Percentiles rank a stretch among this genome's conserved stretches.
phyloP scores from a whole-genome alignment of 2,329 filamentous ascomycete genomes.

The Bimuria novae-zelandiae region DNA sequence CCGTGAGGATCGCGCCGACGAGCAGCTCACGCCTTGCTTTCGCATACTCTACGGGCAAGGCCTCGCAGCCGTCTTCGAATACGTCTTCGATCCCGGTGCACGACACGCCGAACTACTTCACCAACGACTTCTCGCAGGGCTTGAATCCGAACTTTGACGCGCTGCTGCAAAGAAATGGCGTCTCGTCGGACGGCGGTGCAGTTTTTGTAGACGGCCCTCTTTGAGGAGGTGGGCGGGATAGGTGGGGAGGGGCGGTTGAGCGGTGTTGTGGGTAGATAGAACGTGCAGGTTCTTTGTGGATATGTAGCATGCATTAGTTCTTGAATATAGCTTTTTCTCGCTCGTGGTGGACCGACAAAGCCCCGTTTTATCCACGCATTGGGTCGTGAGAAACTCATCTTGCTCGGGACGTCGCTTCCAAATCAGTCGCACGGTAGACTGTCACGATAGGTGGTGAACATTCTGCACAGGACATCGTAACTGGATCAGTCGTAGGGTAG shows the following conservation, averaged over 20 bases:
- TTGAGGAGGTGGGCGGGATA: background rate
- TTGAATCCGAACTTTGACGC: constrained; percentile 30
- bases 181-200: constrained; percentile 4
- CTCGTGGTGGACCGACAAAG: background rate
- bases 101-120: constrained; percentile 37
- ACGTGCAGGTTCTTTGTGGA: background rate
- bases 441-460: no score
- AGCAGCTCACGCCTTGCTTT: constrained; percentile 28
- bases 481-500: no score
- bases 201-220: background rate
- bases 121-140: constrained; percentile 32
- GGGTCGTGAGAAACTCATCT: background rate
- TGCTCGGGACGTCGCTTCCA: background rate
- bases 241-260: background rate
- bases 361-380: background rate
- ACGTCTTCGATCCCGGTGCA: constrained; percentile 30
- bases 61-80: constrained; percentile 25
- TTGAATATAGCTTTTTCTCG: background rate
- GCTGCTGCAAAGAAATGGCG: constrained; percentile 33
- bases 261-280: constrained; percentile 7
- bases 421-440: no score
- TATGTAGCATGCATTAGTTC: constrained; percentile 1
- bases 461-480: no score
- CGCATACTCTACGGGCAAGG: constrained; percentile 27
- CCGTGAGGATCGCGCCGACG: constrained; percentile 24